Base-by-base conservation (phyloP, 192 early-diverging fungal genomes). In the Helicostylum pulchrum region DNA sequence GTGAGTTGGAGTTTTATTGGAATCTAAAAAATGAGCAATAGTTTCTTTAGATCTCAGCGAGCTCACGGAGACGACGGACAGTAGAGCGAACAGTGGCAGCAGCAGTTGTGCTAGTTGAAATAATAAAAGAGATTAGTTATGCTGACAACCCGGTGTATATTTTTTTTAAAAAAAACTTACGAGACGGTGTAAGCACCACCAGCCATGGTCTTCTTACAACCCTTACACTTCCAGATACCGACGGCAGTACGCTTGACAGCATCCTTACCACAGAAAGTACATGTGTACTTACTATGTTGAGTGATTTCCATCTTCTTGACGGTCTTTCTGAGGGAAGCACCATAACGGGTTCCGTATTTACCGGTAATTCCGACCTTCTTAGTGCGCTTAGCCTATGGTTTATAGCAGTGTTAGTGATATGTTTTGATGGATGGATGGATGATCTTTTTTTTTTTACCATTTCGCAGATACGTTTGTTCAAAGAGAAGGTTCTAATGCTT, bases 321-420 rank as follows among this genome's bases (percentile, higher is more conserved):
- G 79, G 85, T 84, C 87, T 99, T 99, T 86, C 97, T 88, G 73
- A 99, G 89, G 58, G 97, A 98, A 71, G 97, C 94, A 94, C 97
- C 97, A 86, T 99, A 99, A 85, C 97, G 94, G 77, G 93, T 93
- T 86, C 97, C 97, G 92, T 99, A 99, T 83, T 99, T 99, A 78
- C 97, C 97, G 85, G 89, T 90, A 82, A 99, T 92, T 87, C 97
- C 97, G 76, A 96, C 74, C 87, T 99, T 98, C 85, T 90, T 94
- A 59, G 95, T 98, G 81, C 95, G 89, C 84, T 96, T 97, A 72
- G 89, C 90, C 90, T 80, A 56, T 31, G 57, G 2, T 30, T n/a
- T 17, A 49, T 48, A 51, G 39, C 45, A 50, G 36, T 26, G 1
- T 19, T 20, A 34, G 26, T 15, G 31, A 55, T n/a, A 31, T 39